Conservation (phyloP, 345 rosid genomes). For the Citrus unshiu region DNA sequence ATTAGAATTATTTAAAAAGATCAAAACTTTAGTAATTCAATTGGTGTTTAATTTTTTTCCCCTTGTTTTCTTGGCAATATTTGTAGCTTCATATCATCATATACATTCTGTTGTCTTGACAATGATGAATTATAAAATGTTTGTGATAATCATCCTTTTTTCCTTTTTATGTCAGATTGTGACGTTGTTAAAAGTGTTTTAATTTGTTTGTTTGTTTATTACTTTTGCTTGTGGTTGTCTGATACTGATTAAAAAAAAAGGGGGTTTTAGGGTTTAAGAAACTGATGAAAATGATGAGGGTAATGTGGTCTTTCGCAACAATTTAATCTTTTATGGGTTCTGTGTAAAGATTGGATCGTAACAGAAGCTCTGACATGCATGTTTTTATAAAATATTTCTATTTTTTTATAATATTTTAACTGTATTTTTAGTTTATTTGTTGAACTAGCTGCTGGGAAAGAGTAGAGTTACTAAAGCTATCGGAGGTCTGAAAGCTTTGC, state of each 20-base stretch:
- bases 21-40: neutral
- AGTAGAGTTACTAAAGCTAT: neutral
- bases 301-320: constrained; percentile 19
- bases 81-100: neutral
- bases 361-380: constrained; percentile 9
- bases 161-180: neutral
- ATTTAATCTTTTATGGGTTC: neutral
- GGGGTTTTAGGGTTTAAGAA: constrained; percentile 15
- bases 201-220: neutral
- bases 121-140: neutral
- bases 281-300: constrained; percentile 22
- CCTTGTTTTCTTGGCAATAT: neutral
- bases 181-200: neutral
- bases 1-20: neutral
- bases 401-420: neutral
- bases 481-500: constrained; percentile 3
- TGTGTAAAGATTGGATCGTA: constrained; percentile 21
- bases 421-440: neutral
- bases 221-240: neutral
- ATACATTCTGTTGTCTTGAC: neutral
- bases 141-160: neutral
- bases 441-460: neutral
- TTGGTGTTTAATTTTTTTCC: neutral
- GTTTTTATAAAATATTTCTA: neutral
- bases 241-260: neutral